Evolutionary conservation across 2,329 filamentous ascomycete species (phyloP), one percentile per base, ranked within the genome.

Genomic region (Metarhizium album): DNA sequence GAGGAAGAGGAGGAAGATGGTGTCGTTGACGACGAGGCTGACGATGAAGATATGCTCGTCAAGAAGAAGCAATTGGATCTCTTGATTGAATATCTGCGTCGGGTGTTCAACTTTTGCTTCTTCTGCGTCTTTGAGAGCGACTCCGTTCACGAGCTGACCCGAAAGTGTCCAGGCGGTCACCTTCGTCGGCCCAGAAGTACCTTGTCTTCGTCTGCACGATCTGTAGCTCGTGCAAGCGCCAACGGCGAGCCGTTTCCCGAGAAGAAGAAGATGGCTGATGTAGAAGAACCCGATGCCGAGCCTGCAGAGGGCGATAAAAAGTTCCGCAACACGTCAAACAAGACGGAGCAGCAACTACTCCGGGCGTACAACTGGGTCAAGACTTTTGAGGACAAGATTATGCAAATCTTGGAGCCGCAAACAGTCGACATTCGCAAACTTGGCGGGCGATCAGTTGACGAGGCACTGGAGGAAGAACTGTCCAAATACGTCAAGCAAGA

Each of bases 71-170:
- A 93, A 62, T 80, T 98, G 47, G 93, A 98, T 69, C 75, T 98
- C 35, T 78, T 95, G 67, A 93, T 97, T 49, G 93, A 98, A 70
- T 98, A 98, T 66, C 78, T 98, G 53, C 89, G 93, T 48, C 84
- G 93, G 16, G 93, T 98, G 48, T 95, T 94, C 76, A 96, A 93
- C 70, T 97, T 98, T 71, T 98, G 93, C 73, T 96, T 98, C 75
- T 98, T 97, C 74, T 98, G 93, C 66, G 94, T 98, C 4, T 97
- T 98, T 59, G 93, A 98, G 70, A 93, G 90, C 63, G 93, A 98
- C 67, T 97, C 91, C 0, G 84, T 97, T 22, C 93, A 98, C 62
- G 93, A 98, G 70, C 75, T 98, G 57, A 90, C 88, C 40, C 83
- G 93, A 53, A 97, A 98, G 70, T 98, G 93, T 60, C 90, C 93